Base-by-base conservation (phyloP, 2,329 filamentous ascomycete genomes). In the Raffaelea ambrosiae region DNA sequence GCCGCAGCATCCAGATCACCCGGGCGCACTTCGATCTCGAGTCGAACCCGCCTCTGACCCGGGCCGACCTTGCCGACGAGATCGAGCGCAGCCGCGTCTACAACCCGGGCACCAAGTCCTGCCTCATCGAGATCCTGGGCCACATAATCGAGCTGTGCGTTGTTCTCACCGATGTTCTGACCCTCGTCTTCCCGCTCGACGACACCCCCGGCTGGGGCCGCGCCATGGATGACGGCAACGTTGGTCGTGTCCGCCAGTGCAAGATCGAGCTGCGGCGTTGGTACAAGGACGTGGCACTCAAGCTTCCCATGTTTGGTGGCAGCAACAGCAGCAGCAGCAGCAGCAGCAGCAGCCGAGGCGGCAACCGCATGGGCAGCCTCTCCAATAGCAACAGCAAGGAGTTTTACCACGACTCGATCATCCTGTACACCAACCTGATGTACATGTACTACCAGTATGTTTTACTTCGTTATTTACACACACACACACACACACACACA, bases 1-100 rank as follows among this genome's bases (percentile, higher is more conserved):
- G 73, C n/a, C 66, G 72, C 11, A 66, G 66, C 38, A 64, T 73
- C n/a, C 72, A 76, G 50, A 68, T 77, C 47, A 70, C 71, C 0
- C 65, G 67, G 3, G 61, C 61, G 0, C 67, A 72, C 49, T 72
- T 75, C 50, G 66, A 73, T 50, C 64, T 71, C 40, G 64, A 66
- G 36, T 53, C 60, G 0, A 65, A 61, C 47, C 57, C 54, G 20
- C 66, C 46, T 16, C 43, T 56, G 21, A 43, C 43, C 5, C 46
- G 66, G 40, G 58, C 64, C 1, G 73, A 76, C 44, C 61, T 77
- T 7, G 60, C 63, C 11, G 66, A 69, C 39, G 73, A 77, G 52
- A 62, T 74, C 5, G 44, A 46, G 21, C 47, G 53, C 40, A 53
- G 51, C 44, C 52, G 49, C 26, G 53, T 56, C 36, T 56, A 54